Evolutionary conservation across 2,329 filamentous ascomycete genomes (phyloP), one percentile per base, ranked within the genome.

Genomic region (Colletotrichum acutatum): DNA sequence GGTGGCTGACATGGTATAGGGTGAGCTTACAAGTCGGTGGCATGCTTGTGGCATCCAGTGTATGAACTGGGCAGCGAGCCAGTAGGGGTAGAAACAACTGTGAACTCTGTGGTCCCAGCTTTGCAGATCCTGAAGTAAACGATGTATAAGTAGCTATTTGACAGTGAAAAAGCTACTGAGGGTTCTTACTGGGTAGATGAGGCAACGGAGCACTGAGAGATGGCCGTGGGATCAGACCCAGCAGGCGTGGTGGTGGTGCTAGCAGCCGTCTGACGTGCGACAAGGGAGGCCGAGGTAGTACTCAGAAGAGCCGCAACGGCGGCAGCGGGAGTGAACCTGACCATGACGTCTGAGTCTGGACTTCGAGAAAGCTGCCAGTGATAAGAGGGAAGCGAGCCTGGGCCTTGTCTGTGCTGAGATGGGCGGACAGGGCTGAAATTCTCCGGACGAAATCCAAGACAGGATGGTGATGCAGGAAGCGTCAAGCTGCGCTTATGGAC

Each of bases 11-110:
- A 24, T 5, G 0, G 19, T 0, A 5, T 14, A 14, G 14, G 61
- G 0, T 19, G 19, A 2, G 19, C 85, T 78, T 81, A 91, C 88
- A 83, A 83, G 53, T 88, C 83, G 12, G 76, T 77, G 2, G 82
- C 87, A 76, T 92, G 88, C 0, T 78, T 76, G 77, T 92, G 90
- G 73, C 90, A 85, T 16, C 77, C 82, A 0, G 82, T 83, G 75
- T 83, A 85, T 3, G 77, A 77, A 12, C 79, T 77, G 1, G 81
- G 79, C 5, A 82, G 72, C 2, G 76, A 74, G 19, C 72, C 72
- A 5, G 68, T 67, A 0, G 74, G 74, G 6, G 72, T 73, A 22
- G 72, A 63, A 3, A 66, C 46, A 9, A 75, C n/a, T 24, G 54
- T 61, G 59, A 67, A 75, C 69, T 75, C 74, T 9, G 74, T 74